Conservation (phyloP, 2,329 filamentous ascomycete species). For the Stemphylium vesicarium region DNA sequence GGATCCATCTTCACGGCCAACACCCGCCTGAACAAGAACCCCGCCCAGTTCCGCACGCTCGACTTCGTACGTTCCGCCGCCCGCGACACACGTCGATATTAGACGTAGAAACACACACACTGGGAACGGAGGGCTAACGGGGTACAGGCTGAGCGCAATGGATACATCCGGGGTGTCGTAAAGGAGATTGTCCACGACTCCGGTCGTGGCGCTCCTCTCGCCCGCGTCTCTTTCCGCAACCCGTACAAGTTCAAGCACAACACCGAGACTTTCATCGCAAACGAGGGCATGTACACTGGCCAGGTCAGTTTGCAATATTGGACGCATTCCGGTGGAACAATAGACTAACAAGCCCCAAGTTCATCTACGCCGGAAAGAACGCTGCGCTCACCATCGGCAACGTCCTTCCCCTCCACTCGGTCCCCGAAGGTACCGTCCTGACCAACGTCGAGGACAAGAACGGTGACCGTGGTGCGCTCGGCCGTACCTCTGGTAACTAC, state of each 20-base stretch:
- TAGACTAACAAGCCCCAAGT: slow-evolving; percentile 52
- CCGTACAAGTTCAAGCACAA: slow-evolving; percentile 98
- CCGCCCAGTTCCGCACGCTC: slow-evolving; percentile 94
- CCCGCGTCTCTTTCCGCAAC: slow-evolving; percentile 95
- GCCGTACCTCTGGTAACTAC: slow-evolving; percentile 99
- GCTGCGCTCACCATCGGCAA: slow-evolving; percentile 96
- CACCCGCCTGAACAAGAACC: slow-evolving; percentile 82
- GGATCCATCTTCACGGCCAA: slow-evolving; percentile 77
- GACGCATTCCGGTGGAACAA: background rate
- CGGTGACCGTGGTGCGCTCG: slow-evolving; percentile 94
- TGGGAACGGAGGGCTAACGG: slow-evolving; percentile 46
- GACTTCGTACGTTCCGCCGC: slow-evolving; percentile 68
- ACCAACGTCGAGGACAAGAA: slow-evolving; percentile 99
- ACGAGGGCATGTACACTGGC: slow-evolving; percentile 99
- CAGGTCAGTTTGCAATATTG: slow-evolving; percentile 59
- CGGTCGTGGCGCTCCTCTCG: slow-evolving; percentile 93
- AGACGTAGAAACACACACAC: background rate
- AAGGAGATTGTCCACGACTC: slow-evolving; percentile 99
- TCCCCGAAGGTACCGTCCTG: slow-evolving; percentile 99
- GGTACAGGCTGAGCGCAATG: slow-evolving; percentile 79
- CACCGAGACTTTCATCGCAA: slow-evolving; percentile 99
- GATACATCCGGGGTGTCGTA: slow-evolving; percentile 95
- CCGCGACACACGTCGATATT: slow-evolving; percentile 28
- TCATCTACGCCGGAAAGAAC: slow-evolving; percentile 99
- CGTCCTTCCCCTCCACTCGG: slow-evolving; percentile 89